These are phyloP conservation scores for Irpex lacteus DNA, from an alignment of 1,284 basidiomycete species.

Conservation along the genomic window DNA sequence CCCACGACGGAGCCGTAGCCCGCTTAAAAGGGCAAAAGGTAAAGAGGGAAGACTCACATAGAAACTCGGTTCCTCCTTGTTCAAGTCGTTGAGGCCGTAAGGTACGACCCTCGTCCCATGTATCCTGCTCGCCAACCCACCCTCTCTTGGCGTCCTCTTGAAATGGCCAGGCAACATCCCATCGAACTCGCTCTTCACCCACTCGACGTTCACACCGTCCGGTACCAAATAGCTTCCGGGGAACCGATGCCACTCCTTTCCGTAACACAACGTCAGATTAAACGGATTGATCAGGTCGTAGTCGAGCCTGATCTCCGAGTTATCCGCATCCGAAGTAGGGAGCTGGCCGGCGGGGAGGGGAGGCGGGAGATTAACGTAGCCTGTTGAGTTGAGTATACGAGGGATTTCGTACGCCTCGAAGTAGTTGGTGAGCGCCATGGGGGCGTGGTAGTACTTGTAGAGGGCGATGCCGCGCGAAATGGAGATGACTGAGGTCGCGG, in stretches of 20 bases:
- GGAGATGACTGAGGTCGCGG: constrained; percentile 68
- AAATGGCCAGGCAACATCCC: constrained; percentile 91
- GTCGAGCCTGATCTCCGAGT: constrained; percentile 64
- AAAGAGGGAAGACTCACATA: constrained; percentile 60
- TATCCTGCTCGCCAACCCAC: constrained; percentile 54
- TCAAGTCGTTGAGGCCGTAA: constrained; percentile 83
- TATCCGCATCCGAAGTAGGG: constrained; percentile 34
- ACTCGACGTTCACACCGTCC: constrained; percentile 77
- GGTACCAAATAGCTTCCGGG: constrained; percentile 90
- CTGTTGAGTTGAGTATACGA: constrained; percentile 71
- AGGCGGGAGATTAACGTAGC: constrained; percentile 47
- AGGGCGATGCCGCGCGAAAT: constrained; percentile 79
- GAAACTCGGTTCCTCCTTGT: constrained; percentile 74
- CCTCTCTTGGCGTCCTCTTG: constrained; percentile 29
- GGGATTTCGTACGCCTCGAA: constrained; percentile 84
- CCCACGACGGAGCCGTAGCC: not conserved
- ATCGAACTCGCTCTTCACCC: constrained; percentile 87
- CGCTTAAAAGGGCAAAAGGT: not conserved
- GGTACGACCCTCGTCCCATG: constrained; percentile 67
- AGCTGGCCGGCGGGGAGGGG: constrained; percentile 34
- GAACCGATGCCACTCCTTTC: constrained; percentile 97
- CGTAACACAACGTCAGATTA: constrained; percentile 82
- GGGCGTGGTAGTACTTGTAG: constrained; percentile 89
- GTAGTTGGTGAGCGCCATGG: constrained; percentile 70
- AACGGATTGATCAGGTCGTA: constrained; percentile 69